phyloP scores from a whole-genome alignment of 2,329 filamentous ascomycete species.

The Botrytis paeoniae region DNA sequence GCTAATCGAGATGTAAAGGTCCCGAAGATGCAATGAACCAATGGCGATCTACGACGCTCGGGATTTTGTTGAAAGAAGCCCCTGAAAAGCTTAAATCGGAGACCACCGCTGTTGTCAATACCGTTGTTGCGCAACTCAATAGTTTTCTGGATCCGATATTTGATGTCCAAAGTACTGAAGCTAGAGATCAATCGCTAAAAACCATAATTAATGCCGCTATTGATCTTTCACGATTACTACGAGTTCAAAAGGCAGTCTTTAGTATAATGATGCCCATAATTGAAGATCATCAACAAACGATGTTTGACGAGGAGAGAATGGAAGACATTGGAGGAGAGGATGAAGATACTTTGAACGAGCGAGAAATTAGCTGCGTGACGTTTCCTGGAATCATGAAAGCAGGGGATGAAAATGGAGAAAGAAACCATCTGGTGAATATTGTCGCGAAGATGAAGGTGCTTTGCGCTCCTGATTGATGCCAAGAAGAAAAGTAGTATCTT shows the following conservation, averaged over 20 bases:
- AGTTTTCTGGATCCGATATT: conserved; percentile 49
- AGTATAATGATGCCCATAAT: conserved; percentile 53
- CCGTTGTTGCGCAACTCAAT: conserved; percentile 48
- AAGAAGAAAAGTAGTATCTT: background rate
- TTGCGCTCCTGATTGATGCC: conserved; percentile 42
- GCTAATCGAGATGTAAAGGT: conserved; percentile 36
- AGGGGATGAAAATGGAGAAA: conserved; percentile 62
- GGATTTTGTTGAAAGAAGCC: conserved; percentile 55
- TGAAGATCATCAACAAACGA: conserved; percentile 48
- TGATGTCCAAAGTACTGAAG: conserved; percentile 34
- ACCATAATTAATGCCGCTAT: conserved; percentile 52
- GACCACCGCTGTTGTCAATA: conserved; percentile 45
- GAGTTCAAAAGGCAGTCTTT: conserved; percentile 58
- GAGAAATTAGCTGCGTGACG: conserved; percentile 59
- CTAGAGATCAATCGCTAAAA: conserved; percentile 53
- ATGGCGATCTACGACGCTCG: conserved; percentile 64
- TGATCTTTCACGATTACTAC: conserved; percentile 54
- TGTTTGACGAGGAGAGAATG: conserved; percentile 60
- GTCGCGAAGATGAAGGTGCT: conserved; percentile 65
- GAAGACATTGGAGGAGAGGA: conserved; percentile 63
- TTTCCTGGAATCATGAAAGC: conserved; percentile 64
- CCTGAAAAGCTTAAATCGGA: conserved; percentile 46
- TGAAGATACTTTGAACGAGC: conserved; percentile 50
- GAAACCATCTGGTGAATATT: conserved; percentile 59
- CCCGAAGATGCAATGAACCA: conserved; percentile 57